Conservation (phyloP, 495 filamentous ascomycete species). For the Hypoxylon fuscum region DNA sequence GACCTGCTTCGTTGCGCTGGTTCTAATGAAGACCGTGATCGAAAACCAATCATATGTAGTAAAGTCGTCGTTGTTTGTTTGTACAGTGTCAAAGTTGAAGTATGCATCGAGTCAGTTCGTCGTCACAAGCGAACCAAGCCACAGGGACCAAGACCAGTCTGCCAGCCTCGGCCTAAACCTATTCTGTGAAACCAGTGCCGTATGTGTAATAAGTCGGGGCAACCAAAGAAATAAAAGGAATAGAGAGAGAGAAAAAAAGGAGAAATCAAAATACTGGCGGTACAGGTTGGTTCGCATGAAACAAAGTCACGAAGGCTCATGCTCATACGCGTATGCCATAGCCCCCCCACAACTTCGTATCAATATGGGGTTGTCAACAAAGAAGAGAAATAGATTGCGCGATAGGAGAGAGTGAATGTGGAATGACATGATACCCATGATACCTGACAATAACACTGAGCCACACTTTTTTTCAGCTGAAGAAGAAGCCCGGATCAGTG, state of each 20-base stretch:
- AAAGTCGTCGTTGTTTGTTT: slow-evolving; percentile 3
- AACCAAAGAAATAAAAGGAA: slow-evolving; percentile 9
- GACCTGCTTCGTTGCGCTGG: slow-evolving; percentile 8
- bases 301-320: too few species aligned
- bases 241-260: slow-evolving; percentile 6
- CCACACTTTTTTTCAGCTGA: slow-evolving; percentile 38
- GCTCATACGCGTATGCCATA: slow-evolving; percentile 13
- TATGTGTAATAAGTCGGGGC: slow-evolving; percentile 9
- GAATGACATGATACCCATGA: slow-evolving; percentile 15
- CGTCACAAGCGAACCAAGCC: slow-evolving; percentile 36
- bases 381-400: slow-evolving; percentile 23
- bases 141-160: slow-evolving; percentile 25
- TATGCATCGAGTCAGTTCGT: slow-evolving; percentile 12
- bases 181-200: slow-evolving; percentile 7
- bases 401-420: slow-evolving; percentile 16
- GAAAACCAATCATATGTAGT: slow-evolving; percentile 2
- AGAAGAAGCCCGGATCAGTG: slow-evolving; percentile 27
- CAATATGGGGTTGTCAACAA: slow-evolving; percentile 13
- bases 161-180: slow-evolving; percentile 29
- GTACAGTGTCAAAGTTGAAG: slow-evolving; percentile 22
- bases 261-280: slow-evolving; percentile 14
- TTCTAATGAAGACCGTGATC: slow-evolving; percentile 6
- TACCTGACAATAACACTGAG: slow-evolving; percentile 30
- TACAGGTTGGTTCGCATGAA: too few species aligned
- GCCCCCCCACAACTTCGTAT: slow-evolving; percentile 38